Conservation (phyloP, 768 basidiomycete genomes). For the Lentinula aciculospora region DNA sequence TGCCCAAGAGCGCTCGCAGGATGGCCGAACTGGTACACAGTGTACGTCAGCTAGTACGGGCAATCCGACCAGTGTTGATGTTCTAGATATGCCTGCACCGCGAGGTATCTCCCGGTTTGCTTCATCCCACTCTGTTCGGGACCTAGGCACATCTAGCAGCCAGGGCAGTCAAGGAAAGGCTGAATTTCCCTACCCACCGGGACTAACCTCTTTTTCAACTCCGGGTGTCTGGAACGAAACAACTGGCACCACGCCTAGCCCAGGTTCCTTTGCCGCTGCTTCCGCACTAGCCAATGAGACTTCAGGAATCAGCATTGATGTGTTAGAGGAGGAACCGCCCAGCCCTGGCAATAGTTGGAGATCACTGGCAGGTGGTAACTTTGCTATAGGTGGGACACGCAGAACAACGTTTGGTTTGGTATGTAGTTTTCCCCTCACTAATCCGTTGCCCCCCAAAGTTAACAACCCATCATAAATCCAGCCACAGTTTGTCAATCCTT, state of each 20-base stretch:
- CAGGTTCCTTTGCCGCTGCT: conserved; percentile 4
- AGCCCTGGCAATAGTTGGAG: conserved; percentile 57
- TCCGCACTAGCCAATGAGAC: conserved; percentile 21
- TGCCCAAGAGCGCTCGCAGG: neutral
- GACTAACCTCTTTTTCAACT: neutral
- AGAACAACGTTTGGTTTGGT: conserved; percentile 63
- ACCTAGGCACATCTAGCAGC: conserved; percentile 26
- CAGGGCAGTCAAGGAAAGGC: conserved; percentile 11
- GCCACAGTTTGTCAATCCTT: conserved; percentile 39
- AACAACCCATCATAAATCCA: conserved; percentile 15
- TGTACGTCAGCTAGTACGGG: conserved; percentile 5
- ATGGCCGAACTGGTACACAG: conserved; percentile 2
- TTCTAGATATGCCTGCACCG: conserved; percentile 56
- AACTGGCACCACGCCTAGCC: conserved; percentile 5
- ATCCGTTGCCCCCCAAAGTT: conserved; percentile 12
- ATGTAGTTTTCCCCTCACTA: conserved; percentile 22
- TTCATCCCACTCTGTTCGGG: conserved; percentile 30
- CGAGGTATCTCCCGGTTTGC: conserved; percentile 48
- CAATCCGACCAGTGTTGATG: conserved; percentile 25
- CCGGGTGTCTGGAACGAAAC: conserved; percentile 3
- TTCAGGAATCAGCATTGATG: conserved; percentile 42
- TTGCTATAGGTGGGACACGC: conserved; percentile 25
- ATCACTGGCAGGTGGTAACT: conserved; percentile 31
- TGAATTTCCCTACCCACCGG: conserved; percentile 6
- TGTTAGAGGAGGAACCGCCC: conserved; percentile 69